Evolutionary conservation across 2,329 filamentous ascomycete species (phyloP).

Genomic region (Penicillium sp.): DNA sequence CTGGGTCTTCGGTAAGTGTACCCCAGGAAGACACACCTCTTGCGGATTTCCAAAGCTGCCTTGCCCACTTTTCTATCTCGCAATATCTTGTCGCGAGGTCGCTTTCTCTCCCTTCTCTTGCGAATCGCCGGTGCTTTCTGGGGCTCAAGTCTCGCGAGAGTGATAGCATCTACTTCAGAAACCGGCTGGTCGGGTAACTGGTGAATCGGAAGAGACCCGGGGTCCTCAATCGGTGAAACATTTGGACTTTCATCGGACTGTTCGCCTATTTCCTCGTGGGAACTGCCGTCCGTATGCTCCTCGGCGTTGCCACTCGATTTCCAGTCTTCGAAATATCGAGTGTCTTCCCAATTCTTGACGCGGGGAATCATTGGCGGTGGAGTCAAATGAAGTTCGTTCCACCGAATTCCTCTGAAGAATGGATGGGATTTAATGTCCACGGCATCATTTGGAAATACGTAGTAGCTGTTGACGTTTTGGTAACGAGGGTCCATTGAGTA

Average conservation of each 20-base stretch:
- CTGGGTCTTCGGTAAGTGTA: constrained; percentile 74
- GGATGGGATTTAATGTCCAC: constrained; percentile 86
- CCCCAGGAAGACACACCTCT: constrained; percentile 81
- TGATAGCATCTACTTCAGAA: neutral
- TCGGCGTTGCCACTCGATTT: constrained; percentile 68
- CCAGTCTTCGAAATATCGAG: constrained; percentile 83
- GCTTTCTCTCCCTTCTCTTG: constrained; percentile 69
- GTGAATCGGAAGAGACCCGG: neutral
- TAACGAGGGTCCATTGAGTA: constrained; percentile 36
- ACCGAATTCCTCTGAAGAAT: constrained; percentile 81
- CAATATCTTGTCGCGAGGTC: constrained; percentile 82
- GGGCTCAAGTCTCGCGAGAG: constrained; percentile 26
- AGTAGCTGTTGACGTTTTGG: constrained; percentile 56
- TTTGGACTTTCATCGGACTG: neutral
- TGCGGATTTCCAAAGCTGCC: constrained; percentile 77
- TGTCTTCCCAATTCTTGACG: constrained; percentile 70
- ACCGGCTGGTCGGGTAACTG: neutral
- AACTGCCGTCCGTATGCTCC: constrained; percentile 22
- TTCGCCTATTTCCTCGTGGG: constrained; percentile 15
- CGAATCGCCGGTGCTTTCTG: constrained; percentile 37
- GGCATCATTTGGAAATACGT: constrained; percentile 82
- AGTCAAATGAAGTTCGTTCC: constrained; percentile 73
- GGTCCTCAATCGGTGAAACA: neutral
- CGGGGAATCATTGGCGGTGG: constrained; percentile 80
- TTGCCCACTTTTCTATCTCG: constrained; percentile 70